Base-by-base conservation (phyloP, 1,284 basidiomycete species). In the Melampsora americana region DNA sequence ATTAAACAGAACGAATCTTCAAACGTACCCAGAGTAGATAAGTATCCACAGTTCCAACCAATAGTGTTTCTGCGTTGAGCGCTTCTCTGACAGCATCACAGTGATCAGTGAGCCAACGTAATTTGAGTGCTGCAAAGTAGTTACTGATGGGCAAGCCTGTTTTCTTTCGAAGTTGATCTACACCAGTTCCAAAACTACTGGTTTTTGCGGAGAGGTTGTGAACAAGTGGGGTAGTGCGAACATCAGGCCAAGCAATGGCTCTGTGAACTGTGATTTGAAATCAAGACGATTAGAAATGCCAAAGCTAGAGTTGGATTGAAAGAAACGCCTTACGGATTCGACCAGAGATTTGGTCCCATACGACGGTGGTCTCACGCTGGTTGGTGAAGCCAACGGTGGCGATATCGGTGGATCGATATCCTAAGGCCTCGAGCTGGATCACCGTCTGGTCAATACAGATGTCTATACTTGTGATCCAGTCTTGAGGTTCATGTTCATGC, bases 321-420 rank as follows among this genome's bases (percentile, higher is more conserved):
- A 53, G n/a, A n/a, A 4, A 1, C 1, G n/a, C 60, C 83, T 91
- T 90, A 67, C 95, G 95, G 1, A 93, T 95, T 81, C 86, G 87
- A 28, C 72, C 72, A 6, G 64, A 66, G 46, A 64, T 74, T 79
- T 90, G 88, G 82, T 92, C 92, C 96, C 96, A 99, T 14, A 90
- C 92, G 23, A 98, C 89, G 0, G 95, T 90, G 5, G 96, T 99
- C 84, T 99, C 95, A 77, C 96, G 89, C 85, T 99, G 95, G 83
- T 97, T 99, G 66, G 95, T 98, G 84, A 99, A 92, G 50, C 95
- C 95, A 79, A 99, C 92, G 77, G 92, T 92, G 84, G 95, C 95
- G 82, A 99, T 85, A 82, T 92, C 92, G 70, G 88, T 86, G 80
- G 88, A 88, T 16, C 87, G 85, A 87, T 89, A 92, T 1, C 93